A percentile compares a stretch with the other conserved stretches of the same genome.
Conservation (phyloP, 352 stramenopile species). For the Phytophthora vignae region DNA sequence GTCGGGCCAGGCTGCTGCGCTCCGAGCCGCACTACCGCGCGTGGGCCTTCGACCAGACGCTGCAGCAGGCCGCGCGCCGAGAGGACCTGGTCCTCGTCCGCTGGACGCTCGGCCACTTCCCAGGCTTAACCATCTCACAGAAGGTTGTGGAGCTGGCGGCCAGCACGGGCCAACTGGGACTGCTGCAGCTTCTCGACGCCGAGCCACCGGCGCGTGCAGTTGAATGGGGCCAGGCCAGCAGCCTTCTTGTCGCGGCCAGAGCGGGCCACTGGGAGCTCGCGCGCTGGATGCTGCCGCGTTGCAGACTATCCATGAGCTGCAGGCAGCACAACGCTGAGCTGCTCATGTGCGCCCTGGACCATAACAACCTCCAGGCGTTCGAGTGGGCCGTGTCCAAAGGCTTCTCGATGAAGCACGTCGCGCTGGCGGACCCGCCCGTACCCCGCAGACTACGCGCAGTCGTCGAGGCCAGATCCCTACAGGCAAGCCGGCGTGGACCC, state of each 20-base stretch:
- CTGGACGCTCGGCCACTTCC: no score
- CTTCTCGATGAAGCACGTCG: neutral
- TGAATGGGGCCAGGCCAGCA: neutral
- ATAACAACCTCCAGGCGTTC: slow-evolving; percentile 2
- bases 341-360: neutral
- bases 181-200: neutral
- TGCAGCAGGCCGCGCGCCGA: no score
- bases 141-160: neutral
- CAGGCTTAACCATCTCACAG: no score
- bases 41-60: no score
- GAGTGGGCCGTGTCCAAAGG: slow-evolving; percentile 1
- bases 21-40: no score
- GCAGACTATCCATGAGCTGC: neutral
- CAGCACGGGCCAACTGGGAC: neutral
- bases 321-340: neutral
- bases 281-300: neutral
- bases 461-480: neutral
- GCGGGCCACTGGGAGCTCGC: slow-evolving; percentile 2
- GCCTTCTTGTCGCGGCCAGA: neutral
- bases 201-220: neutral
- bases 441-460: neutral
- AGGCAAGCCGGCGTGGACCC: neutral
- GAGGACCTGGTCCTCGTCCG: no score
- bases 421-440: neutral
- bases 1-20: no score